A percentile compares a stretch with the other conserved stretches of the same genome.
Conservation (phyloP, 768 basidiomycete species). For the Mycena venus region DNA sequence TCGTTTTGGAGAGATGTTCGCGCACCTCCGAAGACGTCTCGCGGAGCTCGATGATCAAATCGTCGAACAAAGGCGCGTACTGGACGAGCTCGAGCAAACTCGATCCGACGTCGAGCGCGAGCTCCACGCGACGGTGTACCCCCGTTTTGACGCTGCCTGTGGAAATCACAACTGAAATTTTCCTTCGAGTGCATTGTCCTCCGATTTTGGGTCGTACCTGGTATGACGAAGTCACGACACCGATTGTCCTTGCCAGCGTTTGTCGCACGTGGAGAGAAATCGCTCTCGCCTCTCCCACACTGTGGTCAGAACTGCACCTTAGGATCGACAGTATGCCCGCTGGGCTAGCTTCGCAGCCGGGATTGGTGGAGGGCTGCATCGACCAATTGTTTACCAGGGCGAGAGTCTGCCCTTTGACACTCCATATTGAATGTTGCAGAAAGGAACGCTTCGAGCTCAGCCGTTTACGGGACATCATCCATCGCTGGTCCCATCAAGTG, state of each 20-base stretch:
- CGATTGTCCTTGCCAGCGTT: neutral
- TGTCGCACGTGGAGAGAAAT: neutral
- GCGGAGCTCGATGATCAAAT: neutral
- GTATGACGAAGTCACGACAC: neutral
- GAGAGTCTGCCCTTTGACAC: neutral
- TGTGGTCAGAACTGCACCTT: no score
- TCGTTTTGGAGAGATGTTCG: no score
- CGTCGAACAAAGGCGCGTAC: neutral
- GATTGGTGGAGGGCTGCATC: neutral
- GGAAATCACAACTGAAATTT: conserved; percentile 8
- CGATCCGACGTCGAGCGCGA: neutral
- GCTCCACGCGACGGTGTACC: neutral
- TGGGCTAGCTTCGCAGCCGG: neutral
- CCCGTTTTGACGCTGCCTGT: neutral
- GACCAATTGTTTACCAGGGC: neutral
- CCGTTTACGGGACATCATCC: neutral
- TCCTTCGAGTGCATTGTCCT: neutral
- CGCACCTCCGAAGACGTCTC: neutral
- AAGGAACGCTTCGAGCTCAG: neutral
- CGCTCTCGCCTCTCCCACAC: no score
- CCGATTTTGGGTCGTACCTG: neutral
- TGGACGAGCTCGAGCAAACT: neutral
- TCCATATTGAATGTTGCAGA: neutral
- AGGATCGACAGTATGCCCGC: no score
- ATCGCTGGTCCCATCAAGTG: neutral